phyloP scores from a whole-genome alignment of 192 early-diverging fungal species.

The Coemansia sp. region DNA sequence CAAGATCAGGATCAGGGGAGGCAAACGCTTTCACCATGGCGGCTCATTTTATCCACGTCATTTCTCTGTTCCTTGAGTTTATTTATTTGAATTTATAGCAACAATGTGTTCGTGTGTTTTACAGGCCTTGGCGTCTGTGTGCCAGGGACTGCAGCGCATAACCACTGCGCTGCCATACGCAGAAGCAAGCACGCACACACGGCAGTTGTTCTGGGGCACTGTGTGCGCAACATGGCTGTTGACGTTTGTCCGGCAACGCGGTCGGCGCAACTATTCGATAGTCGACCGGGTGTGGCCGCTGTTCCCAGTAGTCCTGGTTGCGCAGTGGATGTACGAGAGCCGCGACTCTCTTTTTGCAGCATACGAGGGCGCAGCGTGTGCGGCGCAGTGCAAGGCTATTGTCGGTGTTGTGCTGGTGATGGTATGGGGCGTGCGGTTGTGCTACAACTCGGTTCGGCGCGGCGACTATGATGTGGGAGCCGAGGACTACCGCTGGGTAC shows the following conservation, averaged over 20 bases:
- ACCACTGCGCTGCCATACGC: neutral
- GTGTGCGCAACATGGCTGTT: conserved; percentile 15
- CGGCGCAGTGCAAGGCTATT: conserved; percentile 27
- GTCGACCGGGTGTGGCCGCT: conserved; percentile 82
- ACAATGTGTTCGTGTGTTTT: neutral
- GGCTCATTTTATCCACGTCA: neutral
- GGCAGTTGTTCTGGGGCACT: conserved; percentile 27
- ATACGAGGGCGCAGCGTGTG: conserved; percentile 13
- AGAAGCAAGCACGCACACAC: neutral
- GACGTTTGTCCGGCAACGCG: conserved; percentile 19
- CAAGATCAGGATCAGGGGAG: too few species aligned
- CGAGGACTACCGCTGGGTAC: conserved; percentile 79
- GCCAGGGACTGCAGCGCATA: neutral
- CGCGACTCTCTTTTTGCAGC: neutral
- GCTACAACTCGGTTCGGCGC: conserved; percentile 76
- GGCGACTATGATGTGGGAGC: conserved; percentile 67
- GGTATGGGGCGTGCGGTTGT: conserved; percentile 73
- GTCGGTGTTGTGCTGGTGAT: conserved; percentile 53
- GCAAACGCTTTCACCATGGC: too few species aligned
- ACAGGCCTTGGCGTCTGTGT: neutral
- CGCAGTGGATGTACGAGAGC: conserved; percentile 52
- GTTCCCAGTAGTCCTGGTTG: conserved; percentile 62
- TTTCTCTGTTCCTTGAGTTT: neutral
- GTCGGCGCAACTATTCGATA: conserved; percentile 44
- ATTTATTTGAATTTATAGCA: neutral